Evolutionary conservation across 73 alveolate species (phyloP).

Genomic region (Symbiodinium pilosum): DNA sequence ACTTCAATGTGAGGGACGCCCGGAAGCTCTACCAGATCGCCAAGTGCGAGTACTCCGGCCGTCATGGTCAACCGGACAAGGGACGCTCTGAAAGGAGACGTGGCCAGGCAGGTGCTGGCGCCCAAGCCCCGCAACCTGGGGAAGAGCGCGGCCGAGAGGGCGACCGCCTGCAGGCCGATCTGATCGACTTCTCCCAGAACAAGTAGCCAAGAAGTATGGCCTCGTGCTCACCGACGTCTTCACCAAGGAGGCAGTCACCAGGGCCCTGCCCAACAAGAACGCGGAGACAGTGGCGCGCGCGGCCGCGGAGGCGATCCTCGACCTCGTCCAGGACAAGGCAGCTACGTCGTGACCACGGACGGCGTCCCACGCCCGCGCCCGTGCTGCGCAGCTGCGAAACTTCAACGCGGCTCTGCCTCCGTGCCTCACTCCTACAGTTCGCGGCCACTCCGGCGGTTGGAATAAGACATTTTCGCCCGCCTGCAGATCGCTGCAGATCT

Average conservation of each 20-base stretch:
- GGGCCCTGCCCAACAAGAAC: background rate
- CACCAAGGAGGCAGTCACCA: background rate
- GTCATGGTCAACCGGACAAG: background rate
- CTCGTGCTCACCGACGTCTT: background rate
- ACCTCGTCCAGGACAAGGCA: background rate
- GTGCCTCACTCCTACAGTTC: too few species aligned
- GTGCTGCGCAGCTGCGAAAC: too few species aligned
- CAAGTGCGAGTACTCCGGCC: background rate
- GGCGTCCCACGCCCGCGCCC: too few species aligned
- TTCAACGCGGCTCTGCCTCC: too few species aligned
- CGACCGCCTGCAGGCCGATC: background rate
- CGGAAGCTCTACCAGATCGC: background rate
- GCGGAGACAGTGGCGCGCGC: background rate
- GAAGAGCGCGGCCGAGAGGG: background rate
- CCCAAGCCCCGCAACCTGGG: background rate
- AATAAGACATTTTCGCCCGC: too few species aligned
- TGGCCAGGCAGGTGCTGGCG: background rate
- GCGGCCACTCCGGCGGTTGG: too few species aligned
- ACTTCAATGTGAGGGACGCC: background rate
- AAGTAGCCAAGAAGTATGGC: too few species aligned
- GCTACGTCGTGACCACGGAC: background rate
- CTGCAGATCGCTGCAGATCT: too few species aligned
- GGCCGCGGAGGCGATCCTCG: background rate
- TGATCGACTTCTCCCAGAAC: background rate
- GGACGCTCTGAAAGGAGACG: background rate